Base-by-base conservation (phyloP, 768 basidiomycete genomes). In the Termitomyces titanicus region DNA sequence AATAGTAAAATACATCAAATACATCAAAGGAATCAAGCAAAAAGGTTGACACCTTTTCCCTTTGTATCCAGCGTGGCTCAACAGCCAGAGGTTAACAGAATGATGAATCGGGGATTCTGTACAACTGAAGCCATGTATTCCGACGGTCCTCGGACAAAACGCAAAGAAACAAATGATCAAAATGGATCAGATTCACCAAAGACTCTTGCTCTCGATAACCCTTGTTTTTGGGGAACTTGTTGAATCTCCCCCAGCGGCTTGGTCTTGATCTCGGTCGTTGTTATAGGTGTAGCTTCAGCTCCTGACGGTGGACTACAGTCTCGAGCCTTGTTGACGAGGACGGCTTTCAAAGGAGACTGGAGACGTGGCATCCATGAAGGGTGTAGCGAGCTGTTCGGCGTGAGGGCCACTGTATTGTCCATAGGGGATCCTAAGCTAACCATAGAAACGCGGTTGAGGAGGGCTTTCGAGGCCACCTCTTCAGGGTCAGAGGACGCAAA, bases 121-220 rank as follows among this genome's bases (percentile, higher is more conserved):
- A 7, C 15, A n/a, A 24, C 33, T 42, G 22, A 8, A 42, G 40
- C 22, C 20, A 12, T 20, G 9, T n/a, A 27, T n/a, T 31, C 18
- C n/a, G 47, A 10, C 24, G 9, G 22, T 47, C 17, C 24, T 25
- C 47, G 37, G 24, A 25, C 22, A 18, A n/a, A 27, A n/a, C 10
- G 15, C 15, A 8, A n/a, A 24, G 11, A 8, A n/a, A n/a, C n/a
- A 44, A 10, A 27, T 37, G 8, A 38, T 49, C 35, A 49, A 38
- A 49, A 49, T n/a, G 48, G 35, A 37, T 49, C 48, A 49, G 35
- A 49, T 49, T 49, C 48, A n/a, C 48, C 48, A 8, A 5, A 10
- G 5, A 38, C 35, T 11, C 24, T 49, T n/a, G 35, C 24, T 9
- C 48, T 49, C 7, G 35, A 37, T 8, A 27, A 17, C 9, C 17